A percentile compares a stretch with the other conserved stretches of the same genome.
These are phyloP conservation scores for Adiantum capillusveneris DNA, from an alignment of 75 land plant genomes.

Conservation along the genomic window DNA sequence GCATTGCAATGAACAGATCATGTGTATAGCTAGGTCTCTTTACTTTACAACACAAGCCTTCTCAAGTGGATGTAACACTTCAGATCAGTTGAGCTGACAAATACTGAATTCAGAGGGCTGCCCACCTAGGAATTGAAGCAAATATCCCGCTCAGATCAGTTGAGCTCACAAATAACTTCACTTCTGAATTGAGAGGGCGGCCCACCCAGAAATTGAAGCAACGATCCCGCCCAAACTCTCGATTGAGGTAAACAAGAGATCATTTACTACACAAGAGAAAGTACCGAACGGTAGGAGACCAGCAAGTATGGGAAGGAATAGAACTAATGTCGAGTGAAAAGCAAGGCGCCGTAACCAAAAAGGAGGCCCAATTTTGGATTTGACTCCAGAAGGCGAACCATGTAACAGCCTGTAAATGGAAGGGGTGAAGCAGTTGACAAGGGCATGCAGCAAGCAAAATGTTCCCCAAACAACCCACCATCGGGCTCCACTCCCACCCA, in stretches of 20 bases:
- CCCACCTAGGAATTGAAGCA: too few species aligned
- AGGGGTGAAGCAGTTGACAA: slow-evolving; percentile 41
- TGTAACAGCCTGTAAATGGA: slow-evolving; percentile 38
- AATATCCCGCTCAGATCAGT: too few species aligned
- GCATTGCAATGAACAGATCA: too few species aligned
- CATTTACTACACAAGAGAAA: not conserved
- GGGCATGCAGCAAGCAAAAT: slow-evolving; percentile 66
- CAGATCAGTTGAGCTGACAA: too few species aligned
- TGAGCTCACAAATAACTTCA: too few species aligned
- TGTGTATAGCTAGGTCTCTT: too few species aligned
- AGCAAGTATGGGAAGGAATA: slow-evolving; percentile 57
- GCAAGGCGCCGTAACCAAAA: slow-evolving; percentile 34
- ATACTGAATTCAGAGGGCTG: too few species aligned
- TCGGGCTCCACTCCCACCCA: slow-evolving; percentile 66
- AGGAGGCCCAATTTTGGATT: slow-evolving; percentile 10
- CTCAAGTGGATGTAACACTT: too few species aligned
- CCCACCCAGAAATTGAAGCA: too few species aligned
- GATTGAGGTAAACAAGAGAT: not conserved
- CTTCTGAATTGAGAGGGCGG: too few species aligned
- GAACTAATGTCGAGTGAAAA: slow-evolving; percentile 33
- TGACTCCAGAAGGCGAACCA: slow-evolving; percentile 32
- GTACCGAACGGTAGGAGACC: slow-evolving; percentile 88
- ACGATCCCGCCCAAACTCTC: too few species aligned
- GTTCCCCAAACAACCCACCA: slow-evolving; percentile 73
- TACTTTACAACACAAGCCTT: too few species aligned